phyloP scores from a whole-genome alignment of 345 rosid species.

The Pugionium cornutum region DNA sequence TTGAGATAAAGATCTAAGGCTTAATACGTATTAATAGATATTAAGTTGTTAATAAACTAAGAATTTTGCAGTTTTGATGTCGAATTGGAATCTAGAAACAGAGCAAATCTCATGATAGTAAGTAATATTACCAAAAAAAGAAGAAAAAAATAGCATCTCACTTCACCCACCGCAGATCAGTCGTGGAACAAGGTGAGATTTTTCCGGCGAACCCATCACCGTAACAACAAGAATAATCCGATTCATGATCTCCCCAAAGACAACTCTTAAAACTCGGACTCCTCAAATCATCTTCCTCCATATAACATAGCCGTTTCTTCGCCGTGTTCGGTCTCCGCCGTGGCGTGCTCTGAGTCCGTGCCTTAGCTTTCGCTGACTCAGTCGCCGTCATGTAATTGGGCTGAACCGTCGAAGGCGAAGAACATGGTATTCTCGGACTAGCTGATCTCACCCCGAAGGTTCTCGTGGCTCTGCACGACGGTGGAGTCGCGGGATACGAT shows the following conservation, averaged over 20 bases:
- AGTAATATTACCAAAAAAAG: background rate
- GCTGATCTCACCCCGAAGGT: conserved; percentile 60
- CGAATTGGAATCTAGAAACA: background rate
- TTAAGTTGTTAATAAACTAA: no score
- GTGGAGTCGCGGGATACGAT: conserved; percentile 57
- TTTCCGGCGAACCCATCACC: conserved; percentile 57
- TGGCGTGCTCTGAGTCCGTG: conserved; percentile 74
- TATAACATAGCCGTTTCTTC: conserved; percentile 68
- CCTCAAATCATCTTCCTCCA: conserved; percentile 53
- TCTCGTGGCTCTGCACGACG: conserved; percentile 53
- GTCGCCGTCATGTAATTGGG: conserved; percentile 93
- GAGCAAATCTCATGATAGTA: conserved; percentile 1
- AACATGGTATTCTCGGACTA: conserved; percentile 60
- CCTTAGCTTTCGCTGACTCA: conserved; percentile 79
- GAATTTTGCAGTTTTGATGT: no score
- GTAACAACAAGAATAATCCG: conserved; percentile 49
- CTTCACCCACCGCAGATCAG: conserved; percentile 62
- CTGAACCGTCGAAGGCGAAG: conserved; percentile 45
- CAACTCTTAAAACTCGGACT: conserved; percentile 77
- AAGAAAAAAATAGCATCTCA: conserved; percentile 29
- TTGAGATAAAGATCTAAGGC: no score
- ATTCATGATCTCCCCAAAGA: conserved; percentile 49
- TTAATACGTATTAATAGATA: no score
- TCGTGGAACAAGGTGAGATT: conserved; percentile 69
- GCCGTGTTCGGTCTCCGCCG: conserved; percentile 60